Evolutionary conservation across 176 grass and related monocot genomes (phyloP).

Genomic region (Oryza nivara): DNA sequence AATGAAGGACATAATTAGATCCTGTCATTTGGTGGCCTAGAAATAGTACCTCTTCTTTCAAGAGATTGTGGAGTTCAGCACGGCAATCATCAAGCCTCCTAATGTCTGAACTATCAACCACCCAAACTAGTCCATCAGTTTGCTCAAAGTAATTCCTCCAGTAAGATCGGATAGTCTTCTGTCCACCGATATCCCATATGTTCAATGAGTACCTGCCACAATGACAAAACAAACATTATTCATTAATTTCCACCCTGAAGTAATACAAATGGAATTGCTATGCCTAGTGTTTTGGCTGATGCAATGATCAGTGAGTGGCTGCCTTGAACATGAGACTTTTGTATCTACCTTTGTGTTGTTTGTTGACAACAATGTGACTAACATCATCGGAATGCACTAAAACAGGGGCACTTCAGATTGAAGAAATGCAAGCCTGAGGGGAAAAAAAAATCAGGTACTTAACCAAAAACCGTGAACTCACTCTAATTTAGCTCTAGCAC

Average conservation of each 20-base stretch:
- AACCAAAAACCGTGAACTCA: background rate
- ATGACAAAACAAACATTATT: slow-evolving; percentile 9
- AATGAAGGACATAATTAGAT: background rate
- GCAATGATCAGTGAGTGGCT: background rate
- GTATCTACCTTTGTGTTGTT: background rate
- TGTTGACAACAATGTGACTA: background rate
- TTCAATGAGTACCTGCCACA: slow-evolving; percentile 77
- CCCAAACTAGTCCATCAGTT: slow-evolving; percentile 88
- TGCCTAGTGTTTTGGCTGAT: background rate
- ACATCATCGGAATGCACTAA: background rate
- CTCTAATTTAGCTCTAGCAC: background rate
- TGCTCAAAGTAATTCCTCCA: slow-evolving; percentile 99
- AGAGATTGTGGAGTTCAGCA: slow-evolving; percentile 88
- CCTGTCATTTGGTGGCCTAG: background rate
- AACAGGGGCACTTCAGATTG: background rate
- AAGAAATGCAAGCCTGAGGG: background rate
- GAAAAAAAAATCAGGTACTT: background rate
- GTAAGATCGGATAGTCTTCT: slow-evolving; percentile 90
- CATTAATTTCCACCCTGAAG: background rate
- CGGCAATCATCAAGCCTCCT: slow-evolving; percentile 78
- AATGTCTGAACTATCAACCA: slow-evolving; percentile 87
- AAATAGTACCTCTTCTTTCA: slow-evolving; percentile 86
- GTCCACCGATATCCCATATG: slow-evolving; percentile 92
- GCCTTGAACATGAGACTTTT: background rate
- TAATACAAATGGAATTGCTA: background rate